Evolutionary conservation across 2,329 filamentous ascomycete genomes (phyloP), one percentile per base, ranked within the genome.

Genomic region (Graphiopsis chlorocephala): DNA sequence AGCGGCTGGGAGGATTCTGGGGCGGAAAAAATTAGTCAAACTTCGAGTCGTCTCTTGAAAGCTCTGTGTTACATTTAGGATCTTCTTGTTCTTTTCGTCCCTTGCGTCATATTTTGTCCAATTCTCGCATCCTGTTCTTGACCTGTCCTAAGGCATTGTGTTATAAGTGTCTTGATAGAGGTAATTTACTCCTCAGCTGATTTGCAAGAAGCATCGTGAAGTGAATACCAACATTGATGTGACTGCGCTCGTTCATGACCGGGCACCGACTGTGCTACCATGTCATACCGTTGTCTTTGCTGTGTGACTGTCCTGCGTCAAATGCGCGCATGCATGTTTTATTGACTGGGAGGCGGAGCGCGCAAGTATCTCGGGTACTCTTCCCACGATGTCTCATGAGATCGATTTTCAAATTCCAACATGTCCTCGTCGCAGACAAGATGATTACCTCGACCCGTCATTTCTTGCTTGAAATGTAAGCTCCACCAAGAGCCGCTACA

Each of bases 1-100:
- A n/a, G 26, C 26, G 25, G 26, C 26, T 23, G 31, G 31, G 31
- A 56, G 53, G 53, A 56, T 56, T 38, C 29, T 53, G 50, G 50
- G 53, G 53, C 29, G 31, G 53, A 23, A 38, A 38, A 53, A 53
- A 53, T 14, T 20, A 45, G 38, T 45, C 38, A 53, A 29, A 53
- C 26, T 53, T 52, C n/a, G 48, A 53, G 26, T 29, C 48, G 48
- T 29, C 50, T 31, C 50, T 56, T 33, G 53, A 35, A 56, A 38
- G 53, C 53, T 56, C n/a, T 38, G 53, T 56, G 53, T 56, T 56
- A 56, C 53, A 56, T 38, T 25, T 56, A 56, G 53, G 47, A 52
- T 52, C 25, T 26, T 52, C 25, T 52, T 52, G 23, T 52, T 26
- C 47, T 28, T 52, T 52, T 28, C 1, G 1, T 28, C 28, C 47